These are phyloP conservation scores for Phaeosphaeriaceae sp. DNA, from an alignment of 2,329 filamentous ascomycete genomes.

Conservation along the genomic window DNA sequence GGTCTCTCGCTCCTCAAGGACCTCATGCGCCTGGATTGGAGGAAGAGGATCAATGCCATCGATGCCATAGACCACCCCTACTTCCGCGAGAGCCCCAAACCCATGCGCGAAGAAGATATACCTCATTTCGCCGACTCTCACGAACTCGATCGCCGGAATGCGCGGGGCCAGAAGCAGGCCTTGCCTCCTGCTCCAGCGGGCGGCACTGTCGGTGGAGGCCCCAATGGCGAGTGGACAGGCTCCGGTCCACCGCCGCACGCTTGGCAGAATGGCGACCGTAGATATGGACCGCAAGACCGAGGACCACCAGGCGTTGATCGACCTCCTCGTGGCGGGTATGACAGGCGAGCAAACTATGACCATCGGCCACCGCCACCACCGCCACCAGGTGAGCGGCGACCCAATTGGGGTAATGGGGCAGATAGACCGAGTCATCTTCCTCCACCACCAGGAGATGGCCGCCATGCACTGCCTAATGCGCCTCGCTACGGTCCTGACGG, in stretches of 20 bases:
- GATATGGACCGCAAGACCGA: slow-evolving; percentile 45
- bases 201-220: slow-evolving; percentile 80
- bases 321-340: slow-evolving; percentile 31
- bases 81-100: slow-evolving; percentile 80
- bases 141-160: slow-evolving; percentile 92
- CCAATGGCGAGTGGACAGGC: slow-evolving; percentile 66
- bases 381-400: slow-evolving; percentile 38
- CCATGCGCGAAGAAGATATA: slow-evolving; percentile 84
- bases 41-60: slow-evolving; percentile 85
- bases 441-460: slow-evolving; percentile 46
- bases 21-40: slow-evolving; percentile 88
- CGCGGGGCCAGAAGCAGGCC: slow-evolving; percentile 82
- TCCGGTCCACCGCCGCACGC: slow-evolving; percentile 44
- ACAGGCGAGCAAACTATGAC: slow-evolving; percentile 40
- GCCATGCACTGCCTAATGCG: slow-evolving; percentile 43
- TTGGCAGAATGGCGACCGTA: slow-evolving; percentile 46
- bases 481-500: slow-evolving; percentile 41
- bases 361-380: slow-evolving; percentile 41
- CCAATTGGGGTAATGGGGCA: slow-evolving; percentile 41
- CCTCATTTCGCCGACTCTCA: slow-evolving; percentile 93
- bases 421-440: slow-evolving; percentile 36
- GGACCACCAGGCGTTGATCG: slow-evolving; percentile 49
- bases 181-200: slow-evolving; percentile 91
- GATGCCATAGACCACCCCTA: slow-evolving; percentile 93
- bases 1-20: slow-evolving; percentile 83